phyloP scores from a whole-genome alignment of 768 basidiomycete genomes.

The Naganishia antarctica region DNA sequence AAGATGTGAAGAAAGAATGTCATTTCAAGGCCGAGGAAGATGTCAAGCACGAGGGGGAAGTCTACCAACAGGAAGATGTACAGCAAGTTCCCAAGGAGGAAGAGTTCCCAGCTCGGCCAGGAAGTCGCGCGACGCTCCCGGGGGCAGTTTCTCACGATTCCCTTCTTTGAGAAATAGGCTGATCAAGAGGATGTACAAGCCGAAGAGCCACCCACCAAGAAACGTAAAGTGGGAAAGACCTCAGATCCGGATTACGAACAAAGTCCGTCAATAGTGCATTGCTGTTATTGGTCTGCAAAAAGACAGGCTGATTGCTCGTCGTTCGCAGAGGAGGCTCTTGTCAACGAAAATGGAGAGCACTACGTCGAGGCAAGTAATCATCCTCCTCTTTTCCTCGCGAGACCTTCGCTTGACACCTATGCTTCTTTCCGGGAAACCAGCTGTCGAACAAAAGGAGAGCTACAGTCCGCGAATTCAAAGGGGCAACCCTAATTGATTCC shows the following conservation, averaged over 20 bases:
- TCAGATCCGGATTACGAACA: constrained; percentile 2
- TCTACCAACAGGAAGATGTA: neutral
- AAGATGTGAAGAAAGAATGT: neutral
- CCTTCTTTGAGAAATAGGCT: too few species aligned
- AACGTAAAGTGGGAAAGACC: constrained; percentile 4
- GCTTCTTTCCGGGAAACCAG: neutral
- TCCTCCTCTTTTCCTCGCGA: neutral
- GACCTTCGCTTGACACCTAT: neutral
- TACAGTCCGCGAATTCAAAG: constrained; percentile 42
- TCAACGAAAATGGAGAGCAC: constrained; percentile 15
- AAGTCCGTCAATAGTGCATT: neutral
- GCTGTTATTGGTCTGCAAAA: neutral
- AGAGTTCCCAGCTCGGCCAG: too few species aligned
- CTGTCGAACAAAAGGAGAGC: constrained; percentile 37
- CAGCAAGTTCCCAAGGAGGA: neutral
- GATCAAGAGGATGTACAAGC: neutral
- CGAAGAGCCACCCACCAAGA: neutral
- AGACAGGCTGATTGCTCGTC: too few species aligned
- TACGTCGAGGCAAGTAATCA: constrained; percentile 2
- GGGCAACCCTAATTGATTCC: constrained; percentile 42
- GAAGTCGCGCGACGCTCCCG: too few species aligned
- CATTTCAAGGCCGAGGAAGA: too few species aligned
- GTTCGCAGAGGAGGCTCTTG: neutral
- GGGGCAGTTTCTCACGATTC: too few species aligned
- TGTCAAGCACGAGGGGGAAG: neutral